A percentile compares a stretch with the other conserved stretches of the same genome.
phyloP scores from a whole-genome alignment of 2,329 filamentous ascomycete genomes.

The Colletotrichum neosansevieriae region DNA sequence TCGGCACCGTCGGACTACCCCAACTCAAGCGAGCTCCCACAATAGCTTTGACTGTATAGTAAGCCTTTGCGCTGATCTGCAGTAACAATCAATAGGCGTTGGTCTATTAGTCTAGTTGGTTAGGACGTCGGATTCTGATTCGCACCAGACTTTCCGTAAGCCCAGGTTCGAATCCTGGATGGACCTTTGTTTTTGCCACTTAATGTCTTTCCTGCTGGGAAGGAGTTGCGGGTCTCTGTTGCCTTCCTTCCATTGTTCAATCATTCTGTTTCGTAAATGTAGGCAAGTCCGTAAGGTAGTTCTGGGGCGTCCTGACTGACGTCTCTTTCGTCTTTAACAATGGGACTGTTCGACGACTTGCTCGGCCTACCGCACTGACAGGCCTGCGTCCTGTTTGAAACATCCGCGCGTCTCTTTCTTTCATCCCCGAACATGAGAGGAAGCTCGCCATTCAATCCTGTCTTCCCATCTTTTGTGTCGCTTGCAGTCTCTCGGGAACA shows the following conservation, averaged over 20 bases:
- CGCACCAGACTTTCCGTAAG: conserved; percentile 30
- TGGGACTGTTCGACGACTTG: too few species aligned
- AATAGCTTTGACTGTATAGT: fast-evolving
- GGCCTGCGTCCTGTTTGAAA: conserved; percentile 18
- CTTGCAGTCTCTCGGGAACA: background rate
- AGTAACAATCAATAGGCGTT: background rate
- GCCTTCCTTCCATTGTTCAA: too few species aligned
- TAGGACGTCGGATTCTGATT: conserved; percentile 41
- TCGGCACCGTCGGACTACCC: background rate
- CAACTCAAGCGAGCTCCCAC: too few species aligned
- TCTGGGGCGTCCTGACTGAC: background rate
- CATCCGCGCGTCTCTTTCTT: conserved; percentile 1
- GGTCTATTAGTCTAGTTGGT: conserved; percentile 42
- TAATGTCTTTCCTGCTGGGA: background rate
- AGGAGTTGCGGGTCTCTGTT: background rate
- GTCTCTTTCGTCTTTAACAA: background rate
- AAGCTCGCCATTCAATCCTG: background rate
- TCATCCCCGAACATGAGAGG: conserved; percentile 39
- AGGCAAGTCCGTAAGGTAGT: background rate
- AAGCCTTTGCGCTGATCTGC: too few species aligned
- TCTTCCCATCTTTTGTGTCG: background rate
- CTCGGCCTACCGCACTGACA: too few species aligned
- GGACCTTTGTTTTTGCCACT: conserved; percentile 29
- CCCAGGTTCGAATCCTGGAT: conserved; percentile 41
- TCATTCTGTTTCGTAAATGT: background rate